A percentile compares a stretch with the other conserved stretches of the same genome.
Evolutionary conservation across 768 basidiomycete genomes (phyloP).

Genomic region (Lentinus tigrinus): DNA sequence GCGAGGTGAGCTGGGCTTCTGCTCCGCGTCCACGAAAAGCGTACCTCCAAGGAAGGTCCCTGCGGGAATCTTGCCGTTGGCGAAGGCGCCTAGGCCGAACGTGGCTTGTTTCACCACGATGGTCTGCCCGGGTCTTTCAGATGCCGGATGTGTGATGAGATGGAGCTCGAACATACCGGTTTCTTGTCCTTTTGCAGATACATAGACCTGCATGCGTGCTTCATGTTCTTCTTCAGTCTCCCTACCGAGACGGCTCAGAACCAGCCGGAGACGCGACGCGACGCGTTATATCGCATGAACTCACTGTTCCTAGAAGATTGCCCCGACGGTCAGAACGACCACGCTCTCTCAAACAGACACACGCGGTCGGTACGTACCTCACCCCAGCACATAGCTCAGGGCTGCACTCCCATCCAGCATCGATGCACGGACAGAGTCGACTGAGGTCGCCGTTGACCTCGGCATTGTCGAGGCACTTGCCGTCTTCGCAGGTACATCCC

Average conservation of each 20-base stretch:
- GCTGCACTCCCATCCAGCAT: neutral
- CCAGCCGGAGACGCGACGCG: too few species aligned
- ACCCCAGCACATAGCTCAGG: neutral
- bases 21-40: too few species aligned
- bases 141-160: neutral
- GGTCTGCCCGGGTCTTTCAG: constrained; percentile 28
- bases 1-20: too few species aligned
- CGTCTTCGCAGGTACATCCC: neutral
- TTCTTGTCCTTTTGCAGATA: too few species aligned
- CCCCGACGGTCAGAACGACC: too few species aligned
- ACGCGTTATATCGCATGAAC: too few species aligned
- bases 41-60: constrained; percentile 35
- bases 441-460: too few species aligned
- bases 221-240: too few species aligned
- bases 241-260: too few species aligned
- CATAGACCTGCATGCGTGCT: too few species aligned
- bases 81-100: constrained; percentile 49
- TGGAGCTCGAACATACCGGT: neutral
- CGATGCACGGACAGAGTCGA: neutral
- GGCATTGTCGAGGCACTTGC: neutral
- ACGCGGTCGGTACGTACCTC: neutral
- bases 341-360: too few species aligned
- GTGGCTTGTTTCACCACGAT: constrained; percentile 35
- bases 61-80: constrained; percentile 25
- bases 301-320: too few species aligned